Percentiles rank a stretch among this genome's conserved stretches.
Conservation (phyloP, 345 rosid species). For the Salix viminalis region DNA sequence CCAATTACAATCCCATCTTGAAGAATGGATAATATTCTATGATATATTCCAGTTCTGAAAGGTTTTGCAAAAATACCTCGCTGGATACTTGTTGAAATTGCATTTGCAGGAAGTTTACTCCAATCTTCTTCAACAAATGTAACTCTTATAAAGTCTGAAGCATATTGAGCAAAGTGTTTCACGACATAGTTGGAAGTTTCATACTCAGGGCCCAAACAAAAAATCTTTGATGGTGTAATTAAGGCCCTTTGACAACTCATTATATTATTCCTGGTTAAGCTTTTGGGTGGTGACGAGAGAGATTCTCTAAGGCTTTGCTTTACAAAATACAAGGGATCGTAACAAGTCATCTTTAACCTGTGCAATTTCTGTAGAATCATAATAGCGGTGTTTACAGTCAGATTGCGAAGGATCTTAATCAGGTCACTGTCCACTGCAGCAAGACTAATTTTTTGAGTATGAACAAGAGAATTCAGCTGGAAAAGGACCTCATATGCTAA, state of each 20-base stretch:
- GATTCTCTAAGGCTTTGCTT: conserved; percentile 36
- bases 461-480: conserved; percentile 79
- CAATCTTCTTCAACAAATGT: conserved; percentile 96
- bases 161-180: conserved; percentile 65
- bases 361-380: conserved; percentile 65
- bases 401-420: conserved; percentile 39
- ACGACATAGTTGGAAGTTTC: conserved; percentile 81
- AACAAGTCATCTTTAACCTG: conserved; percentile 54
- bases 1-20: conserved; percentile 71
- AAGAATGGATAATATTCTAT: conserved; percentile 66
- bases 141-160: conserved; percentile 78
- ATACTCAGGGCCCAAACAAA: conserved; percentile 91
- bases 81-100: conserved; percentile 62
- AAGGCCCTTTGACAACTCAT: conserved; percentile 83
- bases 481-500: conserved; percentile 70
- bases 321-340: conserved; percentile 55
- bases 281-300: conserved; percentile 38
- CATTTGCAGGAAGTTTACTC: conserved; percentile 66
- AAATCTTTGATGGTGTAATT: conserved; percentile 75
- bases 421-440: conserved; percentile 43
- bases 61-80: conserved; percentile 66
- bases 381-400: conserved; percentile 43
- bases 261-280: conserved; percentile 43
- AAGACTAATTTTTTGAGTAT: conserved; percentile 68
- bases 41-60: conserved; percentile 61